These are phyloP conservation scores for Rugiboletus extremiorientalis DNA, from an alignment of 1,284 basidiomycete species.

Conservation along the genomic window DNA sequence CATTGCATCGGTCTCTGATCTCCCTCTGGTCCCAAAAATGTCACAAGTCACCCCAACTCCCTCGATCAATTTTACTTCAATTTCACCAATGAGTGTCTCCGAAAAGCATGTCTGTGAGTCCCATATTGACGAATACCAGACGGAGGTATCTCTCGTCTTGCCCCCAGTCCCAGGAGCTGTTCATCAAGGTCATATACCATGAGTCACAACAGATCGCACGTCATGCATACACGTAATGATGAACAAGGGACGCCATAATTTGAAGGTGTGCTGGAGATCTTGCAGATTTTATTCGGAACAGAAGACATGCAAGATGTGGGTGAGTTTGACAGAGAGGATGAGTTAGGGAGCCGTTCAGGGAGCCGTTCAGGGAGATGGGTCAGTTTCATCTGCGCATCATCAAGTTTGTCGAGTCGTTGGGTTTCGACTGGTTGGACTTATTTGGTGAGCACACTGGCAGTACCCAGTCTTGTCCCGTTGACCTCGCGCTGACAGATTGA, in stretches of 20 bases:
- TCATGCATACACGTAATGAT: constrained; percentile 82
- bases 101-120: constrained; percentile 80
- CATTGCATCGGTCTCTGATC: constrained; percentile 94
- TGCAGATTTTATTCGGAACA: constrained; percentile 74
- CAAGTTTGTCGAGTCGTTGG: constrained; percentile 83
- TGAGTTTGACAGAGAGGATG: constrained; percentile 44
- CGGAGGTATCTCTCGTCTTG: too few relatives aligned
- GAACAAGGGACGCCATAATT: constrained; percentile 71
- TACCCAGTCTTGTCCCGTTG: too few relatives aligned
- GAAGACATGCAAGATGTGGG: constrained; percentile 49
- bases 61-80: constrained; percentile 97
- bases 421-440: constrained; percentile 87
- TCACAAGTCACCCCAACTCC: constrained; percentile 82
- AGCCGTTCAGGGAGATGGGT: constrained; percentile 67
- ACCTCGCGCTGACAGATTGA: constrained; percentile 60
- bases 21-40: constrained; percentile 93
- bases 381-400: constrained; percentile 85
- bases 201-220: constrained; percentile 73
- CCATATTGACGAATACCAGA: constrained; percentile 78
- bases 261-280: constrained; percentile 67
- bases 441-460: too few relatives aligned
- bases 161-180: constrained; percentile 51
- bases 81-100: constrained; percentile 92
- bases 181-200: constrained; percentile 68
- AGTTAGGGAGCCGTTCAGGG: constrained; percentile 35